Evolutionary conservation across 2,329 filamentous ascomycete species (phyloP).

Genomic region (Scedosporium aurantiacum): DNA sequence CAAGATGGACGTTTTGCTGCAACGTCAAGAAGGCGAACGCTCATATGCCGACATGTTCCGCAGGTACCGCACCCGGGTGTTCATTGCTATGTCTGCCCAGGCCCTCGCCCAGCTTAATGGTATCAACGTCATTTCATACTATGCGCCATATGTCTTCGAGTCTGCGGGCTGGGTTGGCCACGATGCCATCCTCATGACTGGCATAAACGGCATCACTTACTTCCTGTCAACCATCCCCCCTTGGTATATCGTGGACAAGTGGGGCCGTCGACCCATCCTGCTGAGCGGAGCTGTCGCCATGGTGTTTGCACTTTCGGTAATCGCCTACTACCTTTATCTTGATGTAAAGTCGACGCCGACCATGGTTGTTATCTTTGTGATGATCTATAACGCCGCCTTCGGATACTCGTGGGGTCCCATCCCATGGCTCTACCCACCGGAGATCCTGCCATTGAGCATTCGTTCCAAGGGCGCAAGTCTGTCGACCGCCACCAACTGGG

Average conservation of each 20-base stretch:
- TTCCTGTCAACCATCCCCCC: conserved; percentile 85
- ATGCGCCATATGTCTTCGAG: conserved; percentile 92
- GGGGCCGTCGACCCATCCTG: conserved; percentile 81
- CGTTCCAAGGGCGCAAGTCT: conserved; percentile 93
- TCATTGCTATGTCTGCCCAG: conserved; percentile 98
- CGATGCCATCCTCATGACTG: conserved; percentile 89
- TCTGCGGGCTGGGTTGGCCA: conserved; percentile 92
- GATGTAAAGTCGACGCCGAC: conserved; percentile 68
- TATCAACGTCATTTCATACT: conserved; percentile 99
- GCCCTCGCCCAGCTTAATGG: conserved; percentile 92
- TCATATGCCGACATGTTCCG: conserved; percentile 91
- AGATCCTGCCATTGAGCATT: conserved; percentile 93
- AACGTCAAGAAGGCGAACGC: conserved; percentile 89
- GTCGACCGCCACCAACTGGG: conserved; percentile 95
- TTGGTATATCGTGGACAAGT: conserved; percentile 91
- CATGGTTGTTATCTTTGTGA: conserved; percentile 86
- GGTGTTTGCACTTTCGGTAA: conserved; percentile 75
- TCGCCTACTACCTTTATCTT: conserved; percentile 92
- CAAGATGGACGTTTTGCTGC: conserved; percentile 92
- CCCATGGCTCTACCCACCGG: conserved; percentile 96
- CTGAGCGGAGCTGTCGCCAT: conserved; percentile 83
- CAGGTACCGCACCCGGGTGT: conserved; percentile 80
- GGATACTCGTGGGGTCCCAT: conserved; percentile 94
- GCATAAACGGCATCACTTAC: conserved; percentile 86
- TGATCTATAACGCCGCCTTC: conserved; percentile 97